Evolutionary conservation across 1,284 basidiomycete genomes (phyloP), one percentile per base, ranked within the genome.

Genomic region (Moesziomyces globuligerus): DNA sequence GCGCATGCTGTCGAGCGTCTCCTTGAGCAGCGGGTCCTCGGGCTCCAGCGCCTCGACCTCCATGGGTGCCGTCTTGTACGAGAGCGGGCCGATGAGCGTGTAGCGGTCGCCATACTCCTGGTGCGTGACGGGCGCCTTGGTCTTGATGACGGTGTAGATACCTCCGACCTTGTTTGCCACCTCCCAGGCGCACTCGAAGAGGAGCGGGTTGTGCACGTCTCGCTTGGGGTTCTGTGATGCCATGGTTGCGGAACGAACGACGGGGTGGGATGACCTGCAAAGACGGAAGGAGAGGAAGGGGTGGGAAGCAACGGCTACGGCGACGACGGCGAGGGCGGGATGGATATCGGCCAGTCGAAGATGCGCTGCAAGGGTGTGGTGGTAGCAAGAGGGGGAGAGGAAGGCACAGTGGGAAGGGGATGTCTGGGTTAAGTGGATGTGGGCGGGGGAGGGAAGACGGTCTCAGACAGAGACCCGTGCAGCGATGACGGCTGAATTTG

Each of bases 121-220:
- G 78, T 94, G 91, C 67, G 95, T 97, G 83, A 98, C 92, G 58
- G 95, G 95, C 49, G 96, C 94, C 83, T 98, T 98, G 54, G 95
- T 98, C 86, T 97, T 97, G 85, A 98, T 97, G 85, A 98, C 94
- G 70, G 94, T 98, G 87, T 98, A 98, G 85, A 97, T 97, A 71
- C 94, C 94, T 75, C 94, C 94, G 83, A 98, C 94, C 85, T 79
- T 79, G 71, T 78, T 78, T 11, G 77, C 77, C 13, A 79, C 78
- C 57, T 79, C 78, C 78, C 78, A 79, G 11, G 78, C 78, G 48
- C 65, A 72, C 65, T 79, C 78, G 49, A 79, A 79, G 52, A 79
- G 74, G 28, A 79, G 61, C 21, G 74, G 76, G 57, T 75, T 72
- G 60, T 72, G 68, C 17, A 79, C 77, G 57, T 79, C 77, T 39